Evolutionary conservation across 768 basidiomycete genomes (phyloP).

Genomic region (Suillus ampliporus): DNA sequence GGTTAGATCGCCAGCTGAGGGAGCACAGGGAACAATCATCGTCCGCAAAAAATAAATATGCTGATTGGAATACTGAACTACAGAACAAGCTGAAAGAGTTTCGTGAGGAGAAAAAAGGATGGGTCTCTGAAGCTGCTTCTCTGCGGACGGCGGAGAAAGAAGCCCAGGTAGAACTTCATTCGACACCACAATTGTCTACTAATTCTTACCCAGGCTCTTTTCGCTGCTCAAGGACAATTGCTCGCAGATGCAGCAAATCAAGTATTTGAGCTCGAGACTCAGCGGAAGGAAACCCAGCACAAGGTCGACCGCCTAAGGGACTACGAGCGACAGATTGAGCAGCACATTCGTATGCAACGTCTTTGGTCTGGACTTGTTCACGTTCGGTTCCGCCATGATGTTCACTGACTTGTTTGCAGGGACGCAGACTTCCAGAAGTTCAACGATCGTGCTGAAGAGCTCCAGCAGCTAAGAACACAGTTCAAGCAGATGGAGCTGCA

Average conservation of each 20-base stretch:
- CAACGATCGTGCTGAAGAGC: constrained; percentile 64
- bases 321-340: constrained; percentile 88
- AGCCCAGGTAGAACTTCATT: constrained; percentile 51
- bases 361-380: constrained; percentile 64
- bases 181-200: neutral
- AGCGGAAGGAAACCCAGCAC: constrained; percentile 77
- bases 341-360: constrained; percentile 74
- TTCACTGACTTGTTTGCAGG: constrained; percentile 47
- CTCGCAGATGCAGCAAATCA: constrained; percentile 71
- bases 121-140: constrained; percentile 71
- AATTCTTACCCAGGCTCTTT: constrained; percentile 54
- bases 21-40: constrained; percentile 77
- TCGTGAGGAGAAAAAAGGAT: constrained; percentile 79
- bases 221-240: constrained; percentile 70
- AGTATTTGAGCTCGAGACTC: constrained; percentile 75
- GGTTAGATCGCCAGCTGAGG: constrained; percentile 70
- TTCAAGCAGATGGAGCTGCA: constrained; percentile 72
- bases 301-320: constrained; percentile 83
- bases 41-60: constrained; percentile 76
- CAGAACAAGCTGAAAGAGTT: constrained; percentile 76
- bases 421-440: constrained; percentile 76
- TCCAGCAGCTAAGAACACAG: constrained; percentile 58
- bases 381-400: neutral
- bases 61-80: constrained; percentile 84
- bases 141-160: constrained; percentile 77